Evolutionary conservation across 805 yeast genomes (phyloP).

Genomic region (Lachancea dasiensis): DNA sequence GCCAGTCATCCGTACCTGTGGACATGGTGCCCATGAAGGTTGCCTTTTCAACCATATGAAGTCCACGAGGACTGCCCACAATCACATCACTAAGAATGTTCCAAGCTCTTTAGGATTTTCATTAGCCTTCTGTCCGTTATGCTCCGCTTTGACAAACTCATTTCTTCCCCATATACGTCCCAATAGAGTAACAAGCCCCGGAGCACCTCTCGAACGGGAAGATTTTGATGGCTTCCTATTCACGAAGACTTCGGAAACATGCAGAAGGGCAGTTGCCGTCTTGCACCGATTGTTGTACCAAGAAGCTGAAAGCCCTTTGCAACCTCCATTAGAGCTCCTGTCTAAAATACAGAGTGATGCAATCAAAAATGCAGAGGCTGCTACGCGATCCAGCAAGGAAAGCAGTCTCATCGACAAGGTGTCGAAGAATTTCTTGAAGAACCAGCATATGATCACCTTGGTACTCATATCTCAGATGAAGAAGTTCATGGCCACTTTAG

Average conservation of each 20-base stretch:
- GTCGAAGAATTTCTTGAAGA: conserved; percentile 42
- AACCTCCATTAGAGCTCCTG: conserved; percentile 23
- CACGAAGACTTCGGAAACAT: too few relatives aligned
- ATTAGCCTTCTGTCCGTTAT: conserved; percentile 84
- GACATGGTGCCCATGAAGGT: conserved; percentile 85
- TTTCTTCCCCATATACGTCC: conserved; percentile 59
- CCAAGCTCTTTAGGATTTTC: conserved; percentile 68
- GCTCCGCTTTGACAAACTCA: conserved; percentile 79
- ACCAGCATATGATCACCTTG: conserved; percentile 54
- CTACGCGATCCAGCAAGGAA: conserved; percentile 28
- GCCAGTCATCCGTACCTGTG: conserved; percentile 53
- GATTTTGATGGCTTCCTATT: too few relatives aligned
- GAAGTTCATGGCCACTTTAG: too few relatives aligned
- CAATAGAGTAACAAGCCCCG: too few relatives aligned
- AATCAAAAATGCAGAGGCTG: conserved; percentile 58
- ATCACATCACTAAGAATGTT: conserved; percentile 72
- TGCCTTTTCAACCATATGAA: conserved; percentile 65
- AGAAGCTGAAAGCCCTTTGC: background rate
- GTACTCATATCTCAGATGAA: conserved; percentile 42
- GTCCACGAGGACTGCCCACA: conserved; percentile 49
- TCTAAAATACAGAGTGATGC: conserved; percentile 44
- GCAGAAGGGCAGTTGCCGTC: conserved; percentile 18
- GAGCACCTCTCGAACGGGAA: too few relatives aligned
- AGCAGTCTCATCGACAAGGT: background rate
- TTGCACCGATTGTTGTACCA: conserved; percentile 14